Evolutionary conservation across 73 alveolate species (phyloP).

Genomic region (Urostyla sp.): DNA sequence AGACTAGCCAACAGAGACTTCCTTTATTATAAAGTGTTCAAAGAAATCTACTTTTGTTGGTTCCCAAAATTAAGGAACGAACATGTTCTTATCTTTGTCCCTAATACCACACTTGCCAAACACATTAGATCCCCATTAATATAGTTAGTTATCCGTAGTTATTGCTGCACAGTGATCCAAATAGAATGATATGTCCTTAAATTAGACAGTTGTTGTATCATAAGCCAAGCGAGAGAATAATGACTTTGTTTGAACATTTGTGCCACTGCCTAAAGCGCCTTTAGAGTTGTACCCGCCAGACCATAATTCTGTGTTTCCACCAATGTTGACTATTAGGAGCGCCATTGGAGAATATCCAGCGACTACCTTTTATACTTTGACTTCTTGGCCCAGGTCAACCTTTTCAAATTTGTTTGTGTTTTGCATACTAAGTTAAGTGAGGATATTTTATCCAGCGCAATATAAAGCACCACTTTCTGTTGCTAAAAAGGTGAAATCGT

Average conservation of each 20-base stretch:
- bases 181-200: constrained; percentile 46
- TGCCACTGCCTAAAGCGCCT: constrained; percentile 60
- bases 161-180: constrained; percentile 55
- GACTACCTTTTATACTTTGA: constrained; percentile 35
- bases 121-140: constrained; percentile 62
- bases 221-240: constrained; percentile 55
- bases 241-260: constrained; percentile 39
- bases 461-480: constrained; percentile 39
- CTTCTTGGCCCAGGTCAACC: constrained; percentile 32
- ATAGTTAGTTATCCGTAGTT: constrained; percentile 58
- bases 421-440: constrained; percentile 7
- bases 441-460: constrained; percentile 53
- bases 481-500: constrained; percentile 36
- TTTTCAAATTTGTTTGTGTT: constrained; percentile 50
- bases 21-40: constrained; percentile 46
- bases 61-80: constrained; percentile 50
- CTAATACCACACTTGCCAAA: constrained; percentile 56
- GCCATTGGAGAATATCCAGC: constrained; percentile 51
- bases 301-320: constrained; percentile 32
- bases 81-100: constrained; percentile 45
- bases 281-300: constrained; percentile 41
- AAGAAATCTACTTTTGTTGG: constrained; percentile 63
- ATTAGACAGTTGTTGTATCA: constrained; percentile 47
- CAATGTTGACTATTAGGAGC: constrained; percentile 44
- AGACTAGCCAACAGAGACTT: constrained; percentile 45